Evolutionary conservation across 768 basidiomycete species (phyloP).

Genomic region (Phylloporus sp.): DNA sequence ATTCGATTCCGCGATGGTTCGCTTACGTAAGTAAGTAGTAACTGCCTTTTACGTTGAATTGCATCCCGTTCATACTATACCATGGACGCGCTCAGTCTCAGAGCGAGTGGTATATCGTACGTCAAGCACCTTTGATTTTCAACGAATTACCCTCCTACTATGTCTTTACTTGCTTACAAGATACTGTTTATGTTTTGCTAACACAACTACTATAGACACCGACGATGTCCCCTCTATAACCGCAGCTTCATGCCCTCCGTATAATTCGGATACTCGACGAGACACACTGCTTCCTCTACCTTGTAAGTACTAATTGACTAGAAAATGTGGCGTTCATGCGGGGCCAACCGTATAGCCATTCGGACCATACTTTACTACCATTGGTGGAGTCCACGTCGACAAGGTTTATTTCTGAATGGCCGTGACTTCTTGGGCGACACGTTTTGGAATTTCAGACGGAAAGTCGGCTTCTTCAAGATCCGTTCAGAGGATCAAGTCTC

Average conservation of each 20-base stretch:
- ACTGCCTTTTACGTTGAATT: no score
- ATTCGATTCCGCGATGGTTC: no score
- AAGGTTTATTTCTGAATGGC: background rate
- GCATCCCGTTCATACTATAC: no score
- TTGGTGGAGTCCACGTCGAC: background rate
- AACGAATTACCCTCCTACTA: no score
- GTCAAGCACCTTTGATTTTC: no score
- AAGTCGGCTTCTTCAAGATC: background rate
- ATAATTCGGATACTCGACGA: background rate
- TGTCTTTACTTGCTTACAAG: no score
- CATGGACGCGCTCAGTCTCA: no score
- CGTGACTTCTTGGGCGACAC: background rate
- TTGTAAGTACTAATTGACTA: background rate
- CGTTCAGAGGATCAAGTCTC: background rate
- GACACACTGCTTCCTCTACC: background rate
- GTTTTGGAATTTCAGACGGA: background rate
- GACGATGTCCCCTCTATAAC: background rate
- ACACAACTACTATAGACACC: no score
- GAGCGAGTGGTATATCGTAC: no score
- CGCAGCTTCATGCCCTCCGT: background rate
- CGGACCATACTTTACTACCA: background rate
- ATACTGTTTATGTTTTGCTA: no score
- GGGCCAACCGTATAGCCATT: background rate
- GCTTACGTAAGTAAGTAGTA: no score
- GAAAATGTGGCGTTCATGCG: background rate